phyloP scores from a whole-genome alignment of 148 eudicot species.

The Limonium bicolor region DNA sequence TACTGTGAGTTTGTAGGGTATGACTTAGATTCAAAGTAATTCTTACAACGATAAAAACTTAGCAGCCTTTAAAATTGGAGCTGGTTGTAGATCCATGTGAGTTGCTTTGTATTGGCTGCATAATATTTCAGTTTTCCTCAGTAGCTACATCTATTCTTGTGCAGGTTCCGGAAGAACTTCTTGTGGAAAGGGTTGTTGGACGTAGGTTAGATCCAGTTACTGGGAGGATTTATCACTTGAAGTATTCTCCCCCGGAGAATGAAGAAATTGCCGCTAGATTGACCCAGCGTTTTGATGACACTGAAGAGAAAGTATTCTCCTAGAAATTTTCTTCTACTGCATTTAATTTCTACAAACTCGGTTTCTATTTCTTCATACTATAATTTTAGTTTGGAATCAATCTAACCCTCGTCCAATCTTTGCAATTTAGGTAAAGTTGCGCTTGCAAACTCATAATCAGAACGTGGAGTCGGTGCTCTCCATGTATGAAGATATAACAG shows the following conservation, averaged over 20 bases:
- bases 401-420: no score
- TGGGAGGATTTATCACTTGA: slow-evolving; percentile 86
- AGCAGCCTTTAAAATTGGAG: no score
- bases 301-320: slow-evolving; percentile 67
- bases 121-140: no score
- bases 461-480: slow-evolving; percentile 90
- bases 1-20: no score
- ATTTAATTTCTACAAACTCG: background rate
- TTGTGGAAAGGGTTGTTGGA: slow-evolving; percentile 97
- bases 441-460: slow-evolving; percentile 80
- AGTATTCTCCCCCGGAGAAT: slow-evolving; percentile 91
- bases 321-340: background rate
- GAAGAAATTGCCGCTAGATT: slow-evolving; percentile 91
- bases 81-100: no score
- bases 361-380: background rate
- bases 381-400: background rate
- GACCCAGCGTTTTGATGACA: slow-evolving; percentile 96
- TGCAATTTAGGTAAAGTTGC: slow-evolving; percentile 72
- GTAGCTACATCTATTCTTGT: slow-evolving; percentile 1
- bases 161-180: slow-evolving; percentile 79
- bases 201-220: slow-evolving; percentile 94
- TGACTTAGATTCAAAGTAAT: no score
- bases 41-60: no score
- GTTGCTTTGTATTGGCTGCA: no score
- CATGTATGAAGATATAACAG: slow-evolving; percentile 53